These are phyloP conservation scores for Orbilia oligospora DNA, from an alignment of 2,329 filamentous ascomycete species.

Conservation along the genomic window DNA sequence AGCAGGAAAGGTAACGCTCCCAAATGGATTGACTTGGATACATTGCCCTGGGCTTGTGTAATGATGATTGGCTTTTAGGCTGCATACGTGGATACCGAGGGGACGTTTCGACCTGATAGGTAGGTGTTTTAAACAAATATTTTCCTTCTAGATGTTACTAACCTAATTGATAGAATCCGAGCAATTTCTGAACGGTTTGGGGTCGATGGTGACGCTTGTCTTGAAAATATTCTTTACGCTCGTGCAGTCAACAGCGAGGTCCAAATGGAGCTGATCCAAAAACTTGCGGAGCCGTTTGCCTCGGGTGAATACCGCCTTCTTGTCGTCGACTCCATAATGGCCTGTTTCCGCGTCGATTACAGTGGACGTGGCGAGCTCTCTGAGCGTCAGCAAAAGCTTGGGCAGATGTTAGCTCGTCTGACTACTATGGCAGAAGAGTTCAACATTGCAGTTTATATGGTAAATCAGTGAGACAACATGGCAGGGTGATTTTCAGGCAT, in stretches of 20 bases:
- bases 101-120: conserved; percentile 77
- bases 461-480: conserved; percentile 64
- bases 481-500: conserved; percentile 36
- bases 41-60: neutral
- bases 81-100: conserved; percentile 78
- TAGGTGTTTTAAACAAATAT: conserved; percentile 11
- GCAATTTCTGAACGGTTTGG: conserved; percentile 56
- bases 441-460: conserved; percentile 77
- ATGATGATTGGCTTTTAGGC: conserved; percentile 34
- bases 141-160: neutral
- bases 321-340: conserved; percentile 79
- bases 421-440: conserved; percentile 79
- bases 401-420: conserved; percentile 76
- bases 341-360: conserved; percentile 78
- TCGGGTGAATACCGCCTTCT: conserved; percentile 77
- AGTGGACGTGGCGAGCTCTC: conserved; percentile 77
- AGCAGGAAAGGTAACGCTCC: conserved; percentile 73
- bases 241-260: conserved; percentile 78
- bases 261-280: conserved; percentile 76
- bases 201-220: conserved; percentile 73
- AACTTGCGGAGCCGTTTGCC: conserved; percentile 74
- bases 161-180: conserved; percentile 26
- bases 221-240: conserved; percentile 78
- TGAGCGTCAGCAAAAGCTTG: conserved; percentile 78
- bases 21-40: neutral